These are phyloP conservation scores for Avena eriantha DNA, from an alignment of 176 grass and related monocot genomes.

Conservation along the genomic window DNA sequence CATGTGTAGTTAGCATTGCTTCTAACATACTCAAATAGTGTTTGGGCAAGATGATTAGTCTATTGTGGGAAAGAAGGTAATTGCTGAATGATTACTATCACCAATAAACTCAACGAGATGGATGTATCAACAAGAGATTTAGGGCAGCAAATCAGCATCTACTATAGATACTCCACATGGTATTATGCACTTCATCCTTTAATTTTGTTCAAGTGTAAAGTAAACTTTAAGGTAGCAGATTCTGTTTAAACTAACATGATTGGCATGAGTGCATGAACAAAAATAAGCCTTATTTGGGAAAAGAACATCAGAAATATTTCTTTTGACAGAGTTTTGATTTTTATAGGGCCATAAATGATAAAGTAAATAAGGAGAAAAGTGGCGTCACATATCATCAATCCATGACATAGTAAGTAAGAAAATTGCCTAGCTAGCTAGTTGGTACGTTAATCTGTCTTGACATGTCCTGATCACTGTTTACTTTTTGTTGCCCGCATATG, in stretches of 20 bases:
- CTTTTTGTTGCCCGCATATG: slow-evolving; percentile 29
- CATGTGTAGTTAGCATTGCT: slow-evolving; percentile 43
- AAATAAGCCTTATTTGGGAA: not conserved
- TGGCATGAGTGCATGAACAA: not conserved
- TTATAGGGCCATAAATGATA: not conserved
- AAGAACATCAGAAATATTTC: not conserved
- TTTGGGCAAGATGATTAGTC: slow-evolving; percentile 24
- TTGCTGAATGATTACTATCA: not conserved
- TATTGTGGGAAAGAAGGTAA: not conserved
- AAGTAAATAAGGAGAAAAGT: not conserved
- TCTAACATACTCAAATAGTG: slow-evolving; percentile 22
- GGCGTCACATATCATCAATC: slow-evolving; percentile 1
- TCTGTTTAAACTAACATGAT: not conserved
- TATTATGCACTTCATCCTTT: slow-evolving; percentile 1
- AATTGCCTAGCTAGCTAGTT: slow-evolving; percentile 30
- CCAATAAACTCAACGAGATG: not conserved
- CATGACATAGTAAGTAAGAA: not conserved
- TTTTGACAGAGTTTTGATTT: not conserved
- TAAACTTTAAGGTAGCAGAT: not conserved
- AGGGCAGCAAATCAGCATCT: not conserved
- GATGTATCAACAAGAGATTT: not conserved
- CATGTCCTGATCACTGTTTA: slow-evolving; percentile 14
- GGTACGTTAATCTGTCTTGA: slow-evolving; percentile 34
- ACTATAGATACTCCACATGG: not conserved
- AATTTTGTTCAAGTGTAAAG: not conserved